Base-by-base conservation (phyloP, 371 early-diverging fungal genomes). In the Scutellospora calospora region DNA sequence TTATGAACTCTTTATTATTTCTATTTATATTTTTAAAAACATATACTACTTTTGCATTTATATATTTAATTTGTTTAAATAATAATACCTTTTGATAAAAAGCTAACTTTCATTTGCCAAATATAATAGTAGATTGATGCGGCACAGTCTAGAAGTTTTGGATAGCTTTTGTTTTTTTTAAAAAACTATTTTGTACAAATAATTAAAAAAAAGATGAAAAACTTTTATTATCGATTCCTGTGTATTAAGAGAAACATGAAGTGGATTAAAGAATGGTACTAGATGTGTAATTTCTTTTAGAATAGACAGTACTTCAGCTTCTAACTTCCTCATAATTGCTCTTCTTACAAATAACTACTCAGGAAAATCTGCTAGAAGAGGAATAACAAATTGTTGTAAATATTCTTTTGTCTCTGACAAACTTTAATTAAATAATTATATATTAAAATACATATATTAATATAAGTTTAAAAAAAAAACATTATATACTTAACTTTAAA, bases 211-310 rank as follows among this genome's bases (percentile, higher is more conserved):
- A 16, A 2, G 2, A 1, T 29, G 16, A 52, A 54, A 55, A 18
- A 11, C 29, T 12, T 54, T 29, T 6, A 75, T 29, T 0, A 75
- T 20, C 3, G 60, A 20, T 57, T 75, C 59, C 55, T 33, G 0
- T 1, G 18, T 60, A 59, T 75, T 75, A 3, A 75, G 38, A 29
- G 59, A 57, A 45, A 75, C 25, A 57, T 75, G 57, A 9, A 75
- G 35, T 35, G 35, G 60, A 18, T 31, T 33, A 16, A 38, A n/a
- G 25, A 57, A 57, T 31, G 25, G 38, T 6, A 38, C 4, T 31
- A 72, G 16, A 29, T 54, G 16, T 20, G 27, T 31, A 65, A 52
- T 54, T 5, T 51, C 25, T 8, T 72, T 20, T 18, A 33, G 33
- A 1, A 1, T 65, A 3, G 1, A 4, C 0, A 5, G 18, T 31